Evolutionary conservation across 805 yeast species (phyloP).

Genomic region (Citeromyces matritensis): DNA sequence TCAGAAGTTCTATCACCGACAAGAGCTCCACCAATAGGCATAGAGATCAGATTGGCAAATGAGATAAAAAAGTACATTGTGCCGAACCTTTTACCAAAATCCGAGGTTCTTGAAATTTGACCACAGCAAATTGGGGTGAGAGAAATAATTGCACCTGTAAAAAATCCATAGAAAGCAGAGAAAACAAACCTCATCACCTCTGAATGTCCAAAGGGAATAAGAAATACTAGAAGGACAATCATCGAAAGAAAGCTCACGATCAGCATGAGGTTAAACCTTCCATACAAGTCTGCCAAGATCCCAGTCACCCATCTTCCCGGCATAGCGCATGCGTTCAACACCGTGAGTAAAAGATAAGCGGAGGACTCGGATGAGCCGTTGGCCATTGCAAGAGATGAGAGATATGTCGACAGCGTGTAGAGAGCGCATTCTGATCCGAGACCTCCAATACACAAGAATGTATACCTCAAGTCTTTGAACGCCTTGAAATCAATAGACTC

Average conservation of each 20-base stretch:
- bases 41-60: constrained; percentile 14
- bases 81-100: constrained; percentile 56
- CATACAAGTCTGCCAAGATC: constrained; percentile 26
- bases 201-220: constrained; percentile 48
- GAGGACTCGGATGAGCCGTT: too few relatives aligned
- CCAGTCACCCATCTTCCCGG: constrained; percentile 38
- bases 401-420: constrained; percentile 2
- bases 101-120: constrained; percentile 36
- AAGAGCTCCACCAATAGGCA: constrained; percentile 17
- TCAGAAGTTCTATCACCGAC: constrained; percentile 15
- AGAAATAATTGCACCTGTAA: constrained; percentile 39
- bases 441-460: constrained; percentile 16
- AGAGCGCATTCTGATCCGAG: constrained; percentile 6
- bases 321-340: constrained; percentile 23
- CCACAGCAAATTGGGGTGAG: constrained; percentile 49
- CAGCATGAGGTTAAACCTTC: constrained; percentile 29
- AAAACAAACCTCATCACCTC: constrained; percentile 28
- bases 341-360: constrained; percentile 3
- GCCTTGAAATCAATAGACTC: constrained; percentile 15
- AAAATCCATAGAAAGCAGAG: constrained; percentile 36
- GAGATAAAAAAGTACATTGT: constrained; percentile 27
- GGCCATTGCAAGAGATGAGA: constrained; percentile 4
- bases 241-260: constrained; percentile 21
- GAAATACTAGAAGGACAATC: constrained; percentile 29
- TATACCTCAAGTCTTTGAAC: constrained; percentile 20